A percentile compares a stretch with the other conserved stretches of the same genome.
phyloP scores from a whole-genome alignment of 2,329 filamentous ascomycete species.

The Fusarium buharicum region DNA sequence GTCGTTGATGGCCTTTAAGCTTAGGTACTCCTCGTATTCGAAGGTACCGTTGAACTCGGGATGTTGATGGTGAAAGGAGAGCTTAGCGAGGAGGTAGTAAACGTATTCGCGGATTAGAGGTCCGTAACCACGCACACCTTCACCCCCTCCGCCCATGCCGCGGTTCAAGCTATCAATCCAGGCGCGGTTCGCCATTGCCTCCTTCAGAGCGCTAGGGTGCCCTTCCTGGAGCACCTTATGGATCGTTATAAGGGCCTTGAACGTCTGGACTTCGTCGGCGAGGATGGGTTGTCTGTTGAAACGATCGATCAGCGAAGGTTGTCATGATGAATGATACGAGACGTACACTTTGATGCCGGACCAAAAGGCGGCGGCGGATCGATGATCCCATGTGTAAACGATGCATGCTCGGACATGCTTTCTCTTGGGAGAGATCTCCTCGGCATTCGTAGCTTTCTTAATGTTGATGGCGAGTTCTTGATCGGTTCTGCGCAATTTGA shows the following conservation, averaged over 20 bases:
- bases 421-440: conserved; percentile 75
- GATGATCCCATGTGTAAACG: conserved; percentile 99
- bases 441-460: conserved; percentile 74
- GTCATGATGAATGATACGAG: conserved; percentile 36
- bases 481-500: conserved; percentile 64
- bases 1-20: conserved; percentile 96
- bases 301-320: conserved; percentile 13
- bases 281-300: conserved; percentile 86
- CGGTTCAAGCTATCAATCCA: conserved; percentile 95
- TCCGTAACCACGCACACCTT: conserved; percentile 89
- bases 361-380: conserved; percentile 95
- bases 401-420: conserved; percentile 99
- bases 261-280: conserved; percentile 97
- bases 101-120: conserved; percentile 97
- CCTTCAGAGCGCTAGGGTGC: conserved; percentile 85
- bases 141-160: conserved; percentile 81
- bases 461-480: conserved; percentile 76
- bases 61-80: conserved; percentile 96
- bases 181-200: conserved; percentile 86
- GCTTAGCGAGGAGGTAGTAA: conserved; percentile 91
- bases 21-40: conserved; percentile 99
- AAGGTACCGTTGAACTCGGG: conserved; percentile 99
- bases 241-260: conserved; percentile 96
- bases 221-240: conserved; percentile 98
- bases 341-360: conserved; percentile 96